Evolutionary conservation across 441 rosid genomes (phyloP), one percentile per base, ranked within the genome.

Genomic region (Syzygium malaccense): DNA sequence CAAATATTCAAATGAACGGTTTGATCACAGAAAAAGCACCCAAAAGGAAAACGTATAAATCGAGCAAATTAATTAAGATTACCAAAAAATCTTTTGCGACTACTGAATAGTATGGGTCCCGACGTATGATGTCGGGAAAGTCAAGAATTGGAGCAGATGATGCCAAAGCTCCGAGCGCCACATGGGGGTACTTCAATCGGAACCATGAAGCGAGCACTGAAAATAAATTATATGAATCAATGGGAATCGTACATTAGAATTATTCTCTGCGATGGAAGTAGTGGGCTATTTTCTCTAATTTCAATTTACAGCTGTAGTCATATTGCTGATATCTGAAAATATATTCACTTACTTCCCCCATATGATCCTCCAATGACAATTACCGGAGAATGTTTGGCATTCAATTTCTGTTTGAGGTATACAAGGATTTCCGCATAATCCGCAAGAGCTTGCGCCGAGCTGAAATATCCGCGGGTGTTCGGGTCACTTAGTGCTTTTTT

Each of bases 341-440:
- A 51, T 85, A 30, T 45, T 25, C 41, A 89, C 93, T 88, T 95
- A 96, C 98, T 95, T 95, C 98, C 98, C 18, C 96, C 96, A 18
- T 96, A 95, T 26, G 97, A 96, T 90, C 96, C 98, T 86, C 98
- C 97, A 20, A 94, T 56, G 85, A 95, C 98, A 28, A 96, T 95
- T 28, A 94, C 92, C 23, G 98, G 98, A 66, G 78, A 66, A 66
- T 66, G 12, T 32, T 18, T 32, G 78, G 78, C 78, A 66, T 66
- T 32, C 78, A 66, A 66, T 66, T 30, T 32, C 1, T 15, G 78
- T 66, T 32, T 66, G 25, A 66, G 9, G 45, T 32, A 32, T 18
- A 66, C 37, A 32, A 66, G 45, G 78, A 66, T 32, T 66, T 66
- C 78, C 23, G 78, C 41, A 3, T 15, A 32, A 66, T 66, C 78